Evolutionary conservation across 2,329 filamentous ascomycete genomes (phyloP), one percentile per base, ranked within the genome.

Genomic region (Penicillium sp.): DNA sequence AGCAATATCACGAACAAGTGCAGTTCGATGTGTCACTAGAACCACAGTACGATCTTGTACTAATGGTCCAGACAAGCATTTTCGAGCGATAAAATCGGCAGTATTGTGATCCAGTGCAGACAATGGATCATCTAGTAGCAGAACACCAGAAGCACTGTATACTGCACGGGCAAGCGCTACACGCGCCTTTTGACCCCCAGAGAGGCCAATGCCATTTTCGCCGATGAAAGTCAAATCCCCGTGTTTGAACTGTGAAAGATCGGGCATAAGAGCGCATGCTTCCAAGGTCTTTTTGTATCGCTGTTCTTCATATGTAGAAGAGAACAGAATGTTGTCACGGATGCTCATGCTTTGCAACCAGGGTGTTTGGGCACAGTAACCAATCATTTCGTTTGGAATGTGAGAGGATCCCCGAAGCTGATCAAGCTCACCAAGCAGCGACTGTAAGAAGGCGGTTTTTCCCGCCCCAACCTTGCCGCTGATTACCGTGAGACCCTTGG

Each of bases 271-370:
- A 3, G 83, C 83, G 62, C 85, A 88, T 3, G 79, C 83, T 52
- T 87, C 83, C 2, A 88, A 64, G n/a, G 92, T 86, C 30, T 86
- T 80, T 49, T 84, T 81, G 77, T 80, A 96, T 61, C 83, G 78
- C 13, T 76, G 74, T 54, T 89, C 85, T 52, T 96, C 88, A 62
- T 91, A 87, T 0, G 80, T 78, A 3, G 80, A 77, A 4, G 80
- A 83, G 67, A 88, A 87, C 0, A 87, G 71, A 23, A 88, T 87
- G 55, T 88, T 88, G 34, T 88, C 84, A 21, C 84, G 78, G 21
- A 88, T 86, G 51, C 79, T 87, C 84, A 87, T 87, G 54, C 83
- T 87, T 59, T 88, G 84, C 1, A 88, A 72, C 85, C 85, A 88
- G 1, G 85, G 84, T 4, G 80, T 84, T 56, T 88, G 85, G 2